Evolutionary conservation across 352 stramenopile species (phyloP), one percentile per base, ranked within the genome.

Genomic region (Albugo laibachii): DNA sequence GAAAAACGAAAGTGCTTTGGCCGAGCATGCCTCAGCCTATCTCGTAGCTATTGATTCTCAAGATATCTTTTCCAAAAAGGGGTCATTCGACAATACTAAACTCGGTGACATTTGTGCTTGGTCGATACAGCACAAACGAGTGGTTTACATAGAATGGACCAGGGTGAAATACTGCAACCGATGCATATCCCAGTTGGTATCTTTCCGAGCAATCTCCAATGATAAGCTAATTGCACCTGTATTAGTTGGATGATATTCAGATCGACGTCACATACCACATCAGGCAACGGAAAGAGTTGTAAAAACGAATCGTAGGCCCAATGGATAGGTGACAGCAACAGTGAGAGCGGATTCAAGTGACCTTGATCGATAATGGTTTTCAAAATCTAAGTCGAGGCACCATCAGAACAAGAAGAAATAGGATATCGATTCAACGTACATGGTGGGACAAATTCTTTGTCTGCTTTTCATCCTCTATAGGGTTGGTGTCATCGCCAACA

Each of bases 261-360:
- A 15, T 5, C 35, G 12, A 36, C 21, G 44, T 0, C 5, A 53
- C 54, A 20, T 45, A 94, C 54, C 50, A 93, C 80, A 58, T 96
- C 80, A 0, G 92, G 92, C 43, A 88, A 61, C 1, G 92, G 92
- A 58, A 96, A 96, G 13, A 97, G 66, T 46, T 89, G 74, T 37
- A 97, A 55, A 5, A 83, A 71, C 36, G 86, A 74, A 61, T 97
- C 87, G 52, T 89, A 95, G 18, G 88, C 79, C 86, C 87, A 96
- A 56, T 93, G 93, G 51, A 97, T 92, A n/a, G 92, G 88, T 50
- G 70, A 74, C 19, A 69, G 65, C 49, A 85, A 73, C 13, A 95
- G 55, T 31, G 83, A 80, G 34, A 96, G 59, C 8, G 92, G 92
- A 51, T 73, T 92, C 52, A 97, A 61, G 52, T 97, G 89, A 13